phyloP scores from a whole-genome alignment of 2,329 filamentous ascomycete species.

The Talaromyces sp. region DNA sequence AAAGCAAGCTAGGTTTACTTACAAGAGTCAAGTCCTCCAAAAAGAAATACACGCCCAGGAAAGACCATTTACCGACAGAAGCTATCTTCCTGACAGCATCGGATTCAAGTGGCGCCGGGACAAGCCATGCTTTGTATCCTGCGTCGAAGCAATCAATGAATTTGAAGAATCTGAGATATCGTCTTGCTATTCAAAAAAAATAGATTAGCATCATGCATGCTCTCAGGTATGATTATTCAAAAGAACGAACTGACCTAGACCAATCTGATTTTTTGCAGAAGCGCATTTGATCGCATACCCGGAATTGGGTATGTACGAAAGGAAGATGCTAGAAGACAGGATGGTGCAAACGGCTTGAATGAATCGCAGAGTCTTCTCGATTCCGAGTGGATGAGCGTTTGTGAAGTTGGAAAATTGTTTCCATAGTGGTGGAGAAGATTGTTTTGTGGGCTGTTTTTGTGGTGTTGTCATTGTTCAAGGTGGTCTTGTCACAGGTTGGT shows the following conservation, averaged over 20 bases:
- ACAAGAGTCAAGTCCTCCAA: conserved; percentile 61
- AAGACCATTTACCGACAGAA: conserved; percentile 53
- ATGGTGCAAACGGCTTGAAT: conserved; percentile 35
- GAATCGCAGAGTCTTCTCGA: conserved; percentile 38
- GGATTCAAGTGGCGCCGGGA: conserved; percentile 3
- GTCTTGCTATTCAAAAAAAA: conserved; percentile 40
- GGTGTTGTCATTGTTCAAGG: neutral
- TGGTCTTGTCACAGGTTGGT: no score
- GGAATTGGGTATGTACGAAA: conserved; percentile 12
- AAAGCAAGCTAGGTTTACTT: conserved; percentile 30
- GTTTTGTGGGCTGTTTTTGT: neutral
- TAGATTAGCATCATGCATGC: neutral
- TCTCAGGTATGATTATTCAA: neutral
- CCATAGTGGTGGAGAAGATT: conserved; percentile 3
- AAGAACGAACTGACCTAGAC: conserved; percentile 35
- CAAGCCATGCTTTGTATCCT: conserved; percentile 43
- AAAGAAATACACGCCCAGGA: conserved; percentile 62
- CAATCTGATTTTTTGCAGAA: conserved; percentile 38
- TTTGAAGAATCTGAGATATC: conserved; percentile 64
- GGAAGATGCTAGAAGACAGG: conserved; percentile 17
- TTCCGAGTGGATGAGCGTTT: conserved; percentile 24
- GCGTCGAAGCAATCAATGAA: conserved; percentile 57
- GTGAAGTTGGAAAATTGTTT: conserved; percentile 31
- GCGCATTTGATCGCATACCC: conserved; percentile 32
- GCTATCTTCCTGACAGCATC: conserved; percentile 37